Conservation (phyloP, 768 basidiomycete genomes). For the Mrakia blollopis region DNA sequence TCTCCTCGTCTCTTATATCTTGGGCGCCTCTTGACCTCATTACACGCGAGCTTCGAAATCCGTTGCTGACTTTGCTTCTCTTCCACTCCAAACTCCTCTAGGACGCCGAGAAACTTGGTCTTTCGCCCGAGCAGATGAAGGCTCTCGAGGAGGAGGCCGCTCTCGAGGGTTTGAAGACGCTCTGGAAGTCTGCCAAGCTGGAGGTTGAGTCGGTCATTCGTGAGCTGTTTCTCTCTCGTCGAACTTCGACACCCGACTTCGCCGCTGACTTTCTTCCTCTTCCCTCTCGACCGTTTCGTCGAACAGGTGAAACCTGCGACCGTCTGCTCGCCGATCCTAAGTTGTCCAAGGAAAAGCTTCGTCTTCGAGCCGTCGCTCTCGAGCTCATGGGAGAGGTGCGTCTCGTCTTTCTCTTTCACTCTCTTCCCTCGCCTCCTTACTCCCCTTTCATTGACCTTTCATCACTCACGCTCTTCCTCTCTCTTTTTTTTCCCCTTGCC, state of each 20-base stretch:
- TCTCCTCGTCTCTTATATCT: too few species aligned
- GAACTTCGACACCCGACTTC: neutral
- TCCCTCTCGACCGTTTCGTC: neutral
- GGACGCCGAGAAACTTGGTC: slow-evolving; percentile 43
- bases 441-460: neutral
- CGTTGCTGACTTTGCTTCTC: neutral
- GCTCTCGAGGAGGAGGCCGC: slow-evolving; percentile 46
- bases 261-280: neutral
- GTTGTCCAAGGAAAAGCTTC: slow-evolving; percentile 40
- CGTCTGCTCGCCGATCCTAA: slow-evolving; percentile 41
- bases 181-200: slow-evolving; percentile 47
- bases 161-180: slow-evolving; percentile 43
- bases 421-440: neutral
- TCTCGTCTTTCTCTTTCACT: neutral
- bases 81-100: neutral
- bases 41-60: too few species aligned
- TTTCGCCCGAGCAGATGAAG: slow-evolving; percentile 42
- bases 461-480: too few species aligned
- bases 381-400: slow-evolving; percentile 44
- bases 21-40: neutral
- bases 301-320: slow-evolving; percentile 39
- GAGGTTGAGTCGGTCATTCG: slow-evolving; percentile 45
- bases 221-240: slow-evolving; percentile 26
- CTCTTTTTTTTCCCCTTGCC: too few species aligned
- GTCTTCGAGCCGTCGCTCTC: slow-evolving; percentile 41